Evolutionary conservation across 129 eudicot species (phyloP).

Genomic region (Escallonia herrerae): DNA sequence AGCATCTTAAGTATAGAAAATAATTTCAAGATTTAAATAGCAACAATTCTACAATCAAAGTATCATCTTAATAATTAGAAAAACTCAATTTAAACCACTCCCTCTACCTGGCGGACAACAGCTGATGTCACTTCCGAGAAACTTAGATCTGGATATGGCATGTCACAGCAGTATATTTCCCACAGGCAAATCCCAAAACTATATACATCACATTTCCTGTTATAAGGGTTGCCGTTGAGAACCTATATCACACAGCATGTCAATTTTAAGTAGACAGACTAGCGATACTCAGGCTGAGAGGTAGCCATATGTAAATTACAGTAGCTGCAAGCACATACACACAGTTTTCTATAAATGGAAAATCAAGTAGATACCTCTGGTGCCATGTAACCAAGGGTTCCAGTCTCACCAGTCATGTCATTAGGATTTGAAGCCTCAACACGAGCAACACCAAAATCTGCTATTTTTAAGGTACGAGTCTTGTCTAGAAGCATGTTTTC

Average conservation of each 20-base stretch:
- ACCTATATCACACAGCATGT: slow-evolving; percentile 39
- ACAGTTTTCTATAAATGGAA: not conserved
- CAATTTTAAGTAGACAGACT: no score
- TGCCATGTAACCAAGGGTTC: slow-evolving; percentile 77
- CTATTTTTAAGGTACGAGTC: slow-evolving; percentile 52
- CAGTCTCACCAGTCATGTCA: slow-evolving; percentile 79
- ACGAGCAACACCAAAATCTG: slow-evolving; percentile 70
- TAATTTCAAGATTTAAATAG: no score
- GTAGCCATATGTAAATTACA: not conserved
- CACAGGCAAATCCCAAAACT: slow-evolving; percentile 88
- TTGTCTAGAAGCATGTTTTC: slow-evolving; percentile 75
- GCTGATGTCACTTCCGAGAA: slow-evolving; percentile 93
- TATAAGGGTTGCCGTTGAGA: slow-evolving; percentile 72
- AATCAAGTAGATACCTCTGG: slow-evolving; percentile 46
- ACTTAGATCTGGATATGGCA: slow-evolving; percentile 95
- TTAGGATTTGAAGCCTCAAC: slow-evolving; percentile 68
- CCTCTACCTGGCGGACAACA: slow-evolving; percentile 78
- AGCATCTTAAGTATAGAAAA: not conserved
- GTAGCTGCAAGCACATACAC: not conserved
- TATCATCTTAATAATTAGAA: not conserved
- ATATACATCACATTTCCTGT: slow-evolving; percentile 83
- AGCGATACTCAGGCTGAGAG: not conserved
- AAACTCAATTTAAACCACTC: not conserved
- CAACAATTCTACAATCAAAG: not conserved
- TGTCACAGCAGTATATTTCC: slow-evolving; percentile 95